Evolutionary conservation across 345 rosid genomes (phyloP).

Genomic region (Eucalyptus tenuipes): DNA sequence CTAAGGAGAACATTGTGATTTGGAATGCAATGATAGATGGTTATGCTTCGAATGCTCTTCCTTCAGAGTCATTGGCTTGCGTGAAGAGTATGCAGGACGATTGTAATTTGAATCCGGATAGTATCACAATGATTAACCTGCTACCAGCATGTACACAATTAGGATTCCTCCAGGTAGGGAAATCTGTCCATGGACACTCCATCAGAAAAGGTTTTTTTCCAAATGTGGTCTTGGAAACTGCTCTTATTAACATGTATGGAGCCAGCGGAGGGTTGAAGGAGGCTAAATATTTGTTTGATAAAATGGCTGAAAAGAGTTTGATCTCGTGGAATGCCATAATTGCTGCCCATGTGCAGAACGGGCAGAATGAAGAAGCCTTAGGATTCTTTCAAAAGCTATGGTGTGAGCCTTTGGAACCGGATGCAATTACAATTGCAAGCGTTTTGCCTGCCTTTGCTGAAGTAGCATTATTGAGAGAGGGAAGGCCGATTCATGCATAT

Average conservation of each 20-base stretch:
- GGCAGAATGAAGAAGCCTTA: slow-evolving; percentile 32
- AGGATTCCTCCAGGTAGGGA: slow-evolving; percentile 26
- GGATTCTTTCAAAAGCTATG: slow-evolving; percentile 31
- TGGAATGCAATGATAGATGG: slow-evolving; percentile 76
- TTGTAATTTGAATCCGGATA: slow-evolving; percentile 38
- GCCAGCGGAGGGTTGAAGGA: slow-evolving; percentile 17
- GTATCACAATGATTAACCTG: slow-evolving; percentile 45
- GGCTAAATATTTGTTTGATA: slow-evolving; percentile 34
- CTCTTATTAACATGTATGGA: slow-evolving; percentile 65
- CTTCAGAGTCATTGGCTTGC: slow-evolving; percentile 31
- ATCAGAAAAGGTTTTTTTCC: slow-evolving; percentile 54
- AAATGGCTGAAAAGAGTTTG: slow-evolving; percentile 37
- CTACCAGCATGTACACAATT: slow-evolving; percentile 48
- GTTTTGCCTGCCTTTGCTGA: slow-evolving; percentile 66
- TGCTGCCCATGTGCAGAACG: slow-evolving; percentile 47
- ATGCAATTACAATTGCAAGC: slow-evolving; percentile 46
- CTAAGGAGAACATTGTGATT: slow-evolving; percentile 31
- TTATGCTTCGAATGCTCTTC: slow-evolving; percentile 25
- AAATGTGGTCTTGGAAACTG: slow-evolving; percentile 48
- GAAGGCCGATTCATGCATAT: slow-evolving; percentile 47
- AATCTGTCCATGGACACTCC: slow-evolving; percentile 54
- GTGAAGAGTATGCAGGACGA: slow-evolving; percentile 37
- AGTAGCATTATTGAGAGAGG: slow-evolving; percentile 28
- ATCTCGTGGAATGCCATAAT: slow-evolving; percentile 63
- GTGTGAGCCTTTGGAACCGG: slow-evolving; percentile 25